Percentiles rank a stretch among this genome's conserved stretches.
These are phyloP conservation scores for Trametes meyenii DNA, from an alignment of 768 basidiomycete species.

Conservation along the genomic window DNA sequence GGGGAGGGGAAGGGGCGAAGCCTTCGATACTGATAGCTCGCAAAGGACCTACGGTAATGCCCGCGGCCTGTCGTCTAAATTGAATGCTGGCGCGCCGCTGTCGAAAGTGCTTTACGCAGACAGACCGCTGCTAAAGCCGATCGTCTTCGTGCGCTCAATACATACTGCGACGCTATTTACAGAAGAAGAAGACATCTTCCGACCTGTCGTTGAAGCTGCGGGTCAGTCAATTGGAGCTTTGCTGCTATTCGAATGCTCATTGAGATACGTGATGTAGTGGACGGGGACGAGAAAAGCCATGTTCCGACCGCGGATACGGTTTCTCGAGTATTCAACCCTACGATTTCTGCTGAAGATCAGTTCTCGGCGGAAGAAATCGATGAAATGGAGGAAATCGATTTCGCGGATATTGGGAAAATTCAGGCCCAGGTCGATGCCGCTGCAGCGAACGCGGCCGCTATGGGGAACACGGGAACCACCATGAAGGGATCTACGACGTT, in stretches of 20 bases:
- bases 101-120: conserved; percentile 58
- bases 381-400: conserved; percentile 52
- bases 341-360: conserved; percentile 8
- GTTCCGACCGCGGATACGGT: conserved; percentile 75
- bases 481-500: conserved; percentile 42
- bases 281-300: conserved; percentile 50
- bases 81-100: conserved; percentile 49
- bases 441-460: background rate
- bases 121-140: conserved; percentile 65
- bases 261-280: conserved; percentile 38
- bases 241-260: background rate
- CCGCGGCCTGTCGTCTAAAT: conserved; percentile 30
- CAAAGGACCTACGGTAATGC: conserved; percentile 17
- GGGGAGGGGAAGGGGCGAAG: conserved; percentile 20
- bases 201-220: conserved; percentile 53
- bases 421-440: conserved; percentile 44
- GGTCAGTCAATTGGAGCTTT: conserved; percentile 39
- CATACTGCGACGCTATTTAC: conserved; percentile 54
- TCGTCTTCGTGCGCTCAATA: conserved; percentile 68
- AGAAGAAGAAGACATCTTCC: conserved; percentile 61
- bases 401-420: conserved; percentile 58
- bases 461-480: conserved; percentile 7
- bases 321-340: conserved; percentile 57
- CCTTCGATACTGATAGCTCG: background rate
- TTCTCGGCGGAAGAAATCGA: conserved; percentile 15